These are phyloP conservation scores for Colletotrichum cordylinicola DNA, from an alignment of 2,329 filamentous ascomycete genomes.

Conservation along the genomic window DNA sequence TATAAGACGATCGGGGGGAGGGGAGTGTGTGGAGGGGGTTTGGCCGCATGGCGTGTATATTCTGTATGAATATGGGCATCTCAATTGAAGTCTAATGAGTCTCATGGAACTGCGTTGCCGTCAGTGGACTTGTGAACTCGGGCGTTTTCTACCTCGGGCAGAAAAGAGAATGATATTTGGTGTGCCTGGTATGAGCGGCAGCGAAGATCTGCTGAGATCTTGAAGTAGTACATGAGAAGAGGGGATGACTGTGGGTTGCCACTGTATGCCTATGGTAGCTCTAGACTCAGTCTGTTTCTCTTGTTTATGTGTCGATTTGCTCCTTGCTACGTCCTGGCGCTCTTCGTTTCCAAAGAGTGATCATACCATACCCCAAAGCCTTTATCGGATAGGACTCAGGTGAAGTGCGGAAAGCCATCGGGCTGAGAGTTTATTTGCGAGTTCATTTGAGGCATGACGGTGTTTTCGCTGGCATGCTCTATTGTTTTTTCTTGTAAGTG, in stretches of 20 bases:
- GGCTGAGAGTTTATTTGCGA: background rate
- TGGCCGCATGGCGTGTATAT: conserved; percentile 20
- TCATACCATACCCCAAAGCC: background rate
- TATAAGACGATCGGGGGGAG: conserved; percentile 41
- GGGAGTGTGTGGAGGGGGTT: background rate
- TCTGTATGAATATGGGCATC: conserved; percentile 23
- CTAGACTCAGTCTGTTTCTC: background rate
- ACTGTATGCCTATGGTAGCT: rapidly evolving
- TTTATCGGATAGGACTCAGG: too few relatives aligned
- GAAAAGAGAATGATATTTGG: background rate
- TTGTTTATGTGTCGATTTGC: rapidly evolving
- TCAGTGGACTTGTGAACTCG: background rate
- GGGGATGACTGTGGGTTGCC: rapidly evolving
- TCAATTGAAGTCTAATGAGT: conserved; percentile 14
- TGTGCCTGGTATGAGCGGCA: background rate
- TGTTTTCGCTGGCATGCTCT: rapidly evolving
- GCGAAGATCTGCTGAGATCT: background rate
- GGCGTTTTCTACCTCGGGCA: background rate
- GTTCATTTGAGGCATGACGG: background rate
- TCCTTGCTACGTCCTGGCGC: background rate
- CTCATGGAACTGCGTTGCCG: background rate
- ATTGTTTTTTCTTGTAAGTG: background rate
- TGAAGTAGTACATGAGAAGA: background rate
- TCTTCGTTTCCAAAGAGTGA: background rate
- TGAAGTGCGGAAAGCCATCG: too few relatives aligned